Evolutionary conservation across 805 yeast genomes (phyloP).

Genomic region (Komagataella pastoris): DNA sequence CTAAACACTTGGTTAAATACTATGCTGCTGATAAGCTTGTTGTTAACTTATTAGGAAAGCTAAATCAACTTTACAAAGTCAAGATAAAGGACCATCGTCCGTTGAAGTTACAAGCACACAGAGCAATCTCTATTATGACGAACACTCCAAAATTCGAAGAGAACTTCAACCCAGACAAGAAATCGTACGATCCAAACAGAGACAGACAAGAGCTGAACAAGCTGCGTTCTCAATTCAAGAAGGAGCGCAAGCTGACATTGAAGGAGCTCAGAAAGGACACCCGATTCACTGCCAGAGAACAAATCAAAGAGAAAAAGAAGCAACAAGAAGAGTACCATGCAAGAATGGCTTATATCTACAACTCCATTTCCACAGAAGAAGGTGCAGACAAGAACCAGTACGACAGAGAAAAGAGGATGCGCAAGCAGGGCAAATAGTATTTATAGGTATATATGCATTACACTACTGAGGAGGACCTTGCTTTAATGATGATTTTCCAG

Average conservation of each 20-base stretch:
- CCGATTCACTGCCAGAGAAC: constrained; percentile 77
- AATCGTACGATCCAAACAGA: constrained; percentile 75
- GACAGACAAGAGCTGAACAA: constrained; percentile 75
- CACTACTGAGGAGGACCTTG: constrained; percentile 21
- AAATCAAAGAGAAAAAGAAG: constrained; percentile 62
- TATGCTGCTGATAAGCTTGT: constrained; percentile 21
- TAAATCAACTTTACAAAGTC: constrained; percentile 35
- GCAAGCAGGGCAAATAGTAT: background rate
- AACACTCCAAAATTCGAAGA: constrained; percentile 89
- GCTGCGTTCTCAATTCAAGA: constrained; percentile 75
- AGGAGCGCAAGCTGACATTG: constrained; percentile 78
- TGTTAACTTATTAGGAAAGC: constrained; percentile 23
- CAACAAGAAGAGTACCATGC: constrained; percentile 72
- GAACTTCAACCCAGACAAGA: constrained; percentile 90
- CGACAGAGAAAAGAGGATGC: constrained; percentile 65
- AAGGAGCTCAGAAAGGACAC: constrained; percentile 87
- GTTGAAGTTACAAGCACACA: constrained; percentile 69
- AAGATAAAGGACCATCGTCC: constrained; percentile 45
- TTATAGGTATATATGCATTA: background rate
- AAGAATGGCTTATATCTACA: constrained; percentile 78
- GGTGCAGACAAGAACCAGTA: constrained; percentile 91
- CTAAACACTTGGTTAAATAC: constrained; percentile 24
- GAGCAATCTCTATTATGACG: constrained; percentile 73
- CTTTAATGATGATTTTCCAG: constrained; percentile 89
- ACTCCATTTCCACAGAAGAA: constrained; percentile 83